phyloP scores from a whole-genome alignment of 345 rosid genomes.

The Theobroma cacao region DNA sequence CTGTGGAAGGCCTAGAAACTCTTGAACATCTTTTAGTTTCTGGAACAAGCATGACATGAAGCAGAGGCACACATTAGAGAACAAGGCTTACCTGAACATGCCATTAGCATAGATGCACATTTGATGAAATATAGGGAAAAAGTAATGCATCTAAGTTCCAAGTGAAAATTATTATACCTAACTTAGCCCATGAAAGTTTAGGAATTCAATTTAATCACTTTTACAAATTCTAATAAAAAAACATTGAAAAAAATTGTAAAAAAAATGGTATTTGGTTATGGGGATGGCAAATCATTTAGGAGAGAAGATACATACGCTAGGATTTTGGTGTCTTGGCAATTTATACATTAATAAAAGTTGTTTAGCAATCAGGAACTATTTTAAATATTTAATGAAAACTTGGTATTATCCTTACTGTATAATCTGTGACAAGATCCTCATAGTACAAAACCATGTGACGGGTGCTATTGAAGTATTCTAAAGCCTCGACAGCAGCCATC shows the following conservation, averaged over 20 bases:
- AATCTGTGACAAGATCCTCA: conserved; percentile 71
- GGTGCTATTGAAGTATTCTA: conserved; percentile 64
- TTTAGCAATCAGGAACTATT: background rate
- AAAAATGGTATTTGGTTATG: background rate
- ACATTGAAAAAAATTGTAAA: no score
- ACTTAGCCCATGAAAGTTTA: background rate
- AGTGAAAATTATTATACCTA: background rate
- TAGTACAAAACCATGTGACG: conserved; percentile 75
- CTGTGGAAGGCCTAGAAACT: conserved; percentile 64
- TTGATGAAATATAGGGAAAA: background rate
- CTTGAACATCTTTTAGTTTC: conserved; percentile 74
- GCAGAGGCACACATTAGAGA: background rate
- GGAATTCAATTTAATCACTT: background rate
- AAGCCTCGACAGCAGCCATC: conserved; percentile 49
- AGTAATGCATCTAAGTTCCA: background rate
- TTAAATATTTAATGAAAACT: background rate
- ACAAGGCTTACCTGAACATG: background rate
- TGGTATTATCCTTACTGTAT: conserved; percentile 36
- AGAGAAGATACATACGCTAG: background rate
- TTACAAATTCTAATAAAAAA: background rate
- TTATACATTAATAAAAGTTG: background rate
- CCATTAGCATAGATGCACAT: background rate
- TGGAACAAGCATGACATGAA: conserved; percentile 27
- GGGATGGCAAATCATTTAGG: background rate
- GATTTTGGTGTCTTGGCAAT: background rate